Evolutionary conservation across 176 grass and related monocot genomes (phyloP), one percentile per base, ranked within the genome.

Genomic region (Rhynchospora tenuis): DNA sequence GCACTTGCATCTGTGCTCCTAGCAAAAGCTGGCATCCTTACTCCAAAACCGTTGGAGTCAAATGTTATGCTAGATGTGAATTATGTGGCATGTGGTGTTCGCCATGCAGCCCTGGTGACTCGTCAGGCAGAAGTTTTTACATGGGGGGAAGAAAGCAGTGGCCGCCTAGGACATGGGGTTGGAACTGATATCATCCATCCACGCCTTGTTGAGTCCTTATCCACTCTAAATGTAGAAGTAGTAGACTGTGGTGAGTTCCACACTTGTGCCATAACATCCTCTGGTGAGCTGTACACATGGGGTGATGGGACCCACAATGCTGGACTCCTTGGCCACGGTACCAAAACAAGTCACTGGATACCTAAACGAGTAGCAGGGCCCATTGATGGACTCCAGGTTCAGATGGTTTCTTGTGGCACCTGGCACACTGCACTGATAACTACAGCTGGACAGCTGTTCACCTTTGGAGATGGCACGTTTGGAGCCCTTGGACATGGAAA

Each of bases 381-480:
- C 45, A 71, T 99, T 57, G 96, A 99, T 31, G 91, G 93, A 4
- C 89, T 95, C 85, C 96, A 87, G 83, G 92, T 99, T 42, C 91
- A 76, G 19, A 69, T 89, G 69, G 89, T 99, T 81, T 99, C 96
- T 83, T 99, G 96, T 14, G 96, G 96, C 45, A 91, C 91, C 42
- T 99, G 96, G 96, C 96, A 99, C 84, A 99, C 96, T 44, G 93
- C 93, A 47, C 81, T 99, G 71, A 90, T 93, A 76, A 95, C 96
- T 19, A 86, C 74, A 73, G 83, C 84, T 13, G 96, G 96, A 27
- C 91, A 93, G 64, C 23, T 99, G 56, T 95, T 90, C 85, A 99
- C 96, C 76, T 99, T 98, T 86, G 96, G 96, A 13, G 96, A 99
- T 79, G 95, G 95, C 26, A 98, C 92, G n/a, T 99, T 99, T 86